Percentiles rank a stretch among this genome's conserved stretches.
phyloP scores from a whole-genome alignment of 495 filamentous ascomycete species.

The Terfezia boudieri region DNA sequence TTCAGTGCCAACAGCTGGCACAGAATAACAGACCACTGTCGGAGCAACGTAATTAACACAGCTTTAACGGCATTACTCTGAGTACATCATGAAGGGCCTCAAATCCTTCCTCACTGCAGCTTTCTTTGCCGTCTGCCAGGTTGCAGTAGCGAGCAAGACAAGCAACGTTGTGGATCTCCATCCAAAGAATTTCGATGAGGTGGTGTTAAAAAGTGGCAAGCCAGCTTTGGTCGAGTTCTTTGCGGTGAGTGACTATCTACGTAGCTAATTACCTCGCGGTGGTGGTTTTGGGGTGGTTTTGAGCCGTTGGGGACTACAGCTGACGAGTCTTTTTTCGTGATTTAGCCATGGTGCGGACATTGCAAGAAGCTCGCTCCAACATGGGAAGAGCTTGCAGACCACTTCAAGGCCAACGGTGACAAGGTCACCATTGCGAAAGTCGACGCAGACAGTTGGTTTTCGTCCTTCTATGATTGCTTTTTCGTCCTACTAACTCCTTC shows the following conservation, averaged over 20 bases:
- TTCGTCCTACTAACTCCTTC: background rate
- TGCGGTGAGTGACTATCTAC: constrained; percentile 25
- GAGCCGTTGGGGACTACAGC: constrained; percentile 3
- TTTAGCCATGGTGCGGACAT: constrained; percentile 80
- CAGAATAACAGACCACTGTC: too few species aligned
- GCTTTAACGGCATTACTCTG: background rate
- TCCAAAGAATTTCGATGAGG: constrained; percentile 69
- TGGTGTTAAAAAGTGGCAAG: constrained; percentile 78
- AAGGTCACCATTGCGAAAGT: constrained; percentile 87
- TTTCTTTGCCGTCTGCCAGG: constrained; percentile 3
- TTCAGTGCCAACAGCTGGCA: too few species aligned
- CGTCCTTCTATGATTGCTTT: background rate
- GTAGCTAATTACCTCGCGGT: background rate
- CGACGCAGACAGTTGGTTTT: constrained; percentile 44
- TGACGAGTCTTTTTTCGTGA: background rate
- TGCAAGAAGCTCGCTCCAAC: constrained; percentile 92
- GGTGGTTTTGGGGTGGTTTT: background rate
- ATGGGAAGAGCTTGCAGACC: constrained; percentile 74
- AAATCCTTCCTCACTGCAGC: constrained; percentile 13
- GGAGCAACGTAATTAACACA: too few species aligned
- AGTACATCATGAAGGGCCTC: constrained; percentile 16
- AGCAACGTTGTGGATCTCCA: constrained; percentile 56
- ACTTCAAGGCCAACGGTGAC: constrained; percentile 49
- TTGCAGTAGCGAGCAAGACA: constrained; percentile 14
- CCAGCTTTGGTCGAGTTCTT: constrained; percentile 97